Conservation (phyloP, 2,329 filamentous ascomycete species). For the Ascochyta koolunga region DNA sequence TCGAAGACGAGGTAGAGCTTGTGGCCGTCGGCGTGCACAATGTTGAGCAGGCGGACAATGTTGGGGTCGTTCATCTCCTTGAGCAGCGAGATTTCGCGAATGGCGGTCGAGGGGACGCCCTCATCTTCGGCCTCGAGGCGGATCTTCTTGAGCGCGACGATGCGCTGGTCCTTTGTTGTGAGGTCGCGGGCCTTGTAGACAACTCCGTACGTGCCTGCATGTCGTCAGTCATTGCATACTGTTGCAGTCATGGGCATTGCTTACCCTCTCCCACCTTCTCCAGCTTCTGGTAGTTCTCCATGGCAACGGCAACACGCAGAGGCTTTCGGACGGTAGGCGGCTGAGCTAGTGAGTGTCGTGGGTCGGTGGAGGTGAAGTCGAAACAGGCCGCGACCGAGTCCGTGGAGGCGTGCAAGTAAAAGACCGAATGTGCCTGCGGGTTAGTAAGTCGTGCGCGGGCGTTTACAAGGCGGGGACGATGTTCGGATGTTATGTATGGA, state of each 20-base stretch:
- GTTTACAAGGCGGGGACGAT: conserved; percentile 18
- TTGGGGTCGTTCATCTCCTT: conserved; percentile 95
- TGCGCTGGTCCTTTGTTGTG: conserved; percentile 74
- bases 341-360: conserved; percentile 10
- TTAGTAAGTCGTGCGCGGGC: conserved; percentile 32
- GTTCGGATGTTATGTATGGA: conserved; percentile 29
- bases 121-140: conserved; percentile 94
- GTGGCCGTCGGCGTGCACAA: conserved; percentile 91
- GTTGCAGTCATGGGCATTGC: not conserved
- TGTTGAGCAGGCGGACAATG: conserved; percentile 87
- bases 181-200: conserved; percentile 94
- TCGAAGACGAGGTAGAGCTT: conserved; percentile 94
- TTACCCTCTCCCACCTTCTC: conserved; percentile 96
- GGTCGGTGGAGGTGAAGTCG: not conserved
- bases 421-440: conserved; percentile 26
- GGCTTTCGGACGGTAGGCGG: conserved; percentile 30
- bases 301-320: conserved; percentile 48
- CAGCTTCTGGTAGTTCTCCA: conserved; percentile 97
- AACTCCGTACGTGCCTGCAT: conserved; percentile 85
- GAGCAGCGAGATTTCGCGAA: conserved; percentile 90
- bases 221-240: not conserved
- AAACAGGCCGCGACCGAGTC: not conserved
- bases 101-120: conserved; percentile 88
- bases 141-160: conserved; percentile 94
- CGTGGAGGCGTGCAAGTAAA: not conserved